Base-by-base conservation (phyloP, 1,284 basidiomycete genomes). In the Sanghuangporus weigelae region DNA sequence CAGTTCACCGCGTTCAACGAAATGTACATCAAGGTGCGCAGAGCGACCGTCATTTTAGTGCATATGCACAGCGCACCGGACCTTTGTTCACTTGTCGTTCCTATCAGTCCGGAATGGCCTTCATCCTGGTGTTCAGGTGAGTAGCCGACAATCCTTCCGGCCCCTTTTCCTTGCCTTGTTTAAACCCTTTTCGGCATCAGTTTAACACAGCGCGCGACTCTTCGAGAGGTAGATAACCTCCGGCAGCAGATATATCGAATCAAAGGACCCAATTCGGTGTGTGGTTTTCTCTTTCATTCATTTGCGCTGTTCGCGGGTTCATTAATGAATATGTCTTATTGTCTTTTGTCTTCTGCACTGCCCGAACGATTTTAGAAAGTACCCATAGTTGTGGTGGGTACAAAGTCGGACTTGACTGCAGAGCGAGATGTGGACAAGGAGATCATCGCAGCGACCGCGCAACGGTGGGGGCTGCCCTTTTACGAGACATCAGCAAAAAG, bases 361-460 rank as follows among this genome's bases (percentile, higher is more conserved):
- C 26, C 3, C 26, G 26, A 31, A 23, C 46, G 23, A 36, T 11
- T 46, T 44, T 67, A 88, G 86, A 76, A 77, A 44, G 75, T 91
- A 36, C 93, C 93, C 8, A 90, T 96, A 68, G 90, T 95, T 42
- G 82, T 95, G 11, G 92, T 94, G 16, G 93, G 93, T 50, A 95
- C 93, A 60, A 96, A 96, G 75, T 82, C 92, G 64, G 94, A 96
- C 74, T 84, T 95, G 60, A 81, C 82, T 40, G 84, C 83, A 66
- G 93, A 95, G 74, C 84, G 94, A 36, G 91, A 94, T 71, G 92
- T 96, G 4, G 82, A 84, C 21, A 79, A 83, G 50, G 79, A 75
- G 53, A 84, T 83, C 0, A 89, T 93, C 50, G 83, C 89, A 68
- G 76, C 82, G 8, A 80, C 93, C 7, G 84, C 87, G 7, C 77